Base-by-base conservation (phyloP, 768 basidiomycete genomes). In the Symmetrospora coprosmae region DNA sequence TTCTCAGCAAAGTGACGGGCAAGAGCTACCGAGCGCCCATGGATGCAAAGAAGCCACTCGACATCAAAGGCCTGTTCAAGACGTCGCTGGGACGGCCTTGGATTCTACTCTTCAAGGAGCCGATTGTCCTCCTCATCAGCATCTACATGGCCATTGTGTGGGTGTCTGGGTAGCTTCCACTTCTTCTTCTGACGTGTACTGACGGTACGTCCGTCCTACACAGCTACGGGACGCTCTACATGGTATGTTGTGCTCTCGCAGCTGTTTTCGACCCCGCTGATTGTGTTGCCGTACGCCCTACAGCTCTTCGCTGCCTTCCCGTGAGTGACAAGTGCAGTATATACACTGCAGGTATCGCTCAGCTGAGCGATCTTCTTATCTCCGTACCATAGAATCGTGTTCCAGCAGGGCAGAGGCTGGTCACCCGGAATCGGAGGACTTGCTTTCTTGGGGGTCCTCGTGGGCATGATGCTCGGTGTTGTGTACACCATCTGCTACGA, bases 371-470 rank as follows among this genome's bases (percentile, higher is more conserved):
- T n/a, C n/a, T n/a, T n/a, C n/a, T n/a, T n/a, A n/a, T n/a, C n/a
- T n/a, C n/a, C n/a, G n/a, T n/a, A n/a, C n/a, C n/a, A n/a, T n/a
- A n/a, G n/a, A n/a, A n/a, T n/a, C n/a, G 71, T 74, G 49, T 76
- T 74, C 68, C 70, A 72, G 61, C 61, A 66, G 23, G 61, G 58
- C n/a, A 69, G 71, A 55, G 74, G 74, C 30, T 76, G 72, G 72
- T 69, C 67, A 17, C 68, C 73, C n/a, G 74, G 74, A 45, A 60
- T 73, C 7, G 72, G 72, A 17, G 74, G 75, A 31, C 70, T 76
- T 11, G 72, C 75, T 9, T 75, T 63, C 38, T 35, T 58, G 5
- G 53, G 43, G 34, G 30, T 63, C 34, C 11, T 58, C 9, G 56
- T 63, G 17, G 62, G 62, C 23, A 63, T 63, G 46, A 34, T 63